Evolutionary conservation across 225 moss, liverwort and hornwort species (phyloP).

Genomic region (Pleurozium schreberi): DNA sequence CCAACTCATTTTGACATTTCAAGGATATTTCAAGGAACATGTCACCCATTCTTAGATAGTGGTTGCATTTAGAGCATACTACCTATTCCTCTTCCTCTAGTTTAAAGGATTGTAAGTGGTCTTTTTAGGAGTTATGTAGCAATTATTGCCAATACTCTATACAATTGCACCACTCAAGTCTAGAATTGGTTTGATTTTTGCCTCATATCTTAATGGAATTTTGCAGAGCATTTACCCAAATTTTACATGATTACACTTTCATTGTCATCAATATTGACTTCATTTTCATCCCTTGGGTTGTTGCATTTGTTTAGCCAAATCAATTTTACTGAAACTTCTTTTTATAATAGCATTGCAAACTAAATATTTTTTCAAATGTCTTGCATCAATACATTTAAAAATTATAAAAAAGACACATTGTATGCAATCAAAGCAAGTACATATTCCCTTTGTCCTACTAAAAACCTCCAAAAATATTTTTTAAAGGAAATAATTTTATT

Average conservation of each 20-base stretch:
- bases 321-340: neutral
- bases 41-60: too few species aligned
- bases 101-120: neutral
- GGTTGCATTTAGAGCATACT: too few species aligned
- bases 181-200: neutral
- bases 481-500: too few species aligned
- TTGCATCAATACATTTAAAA: accelerated
- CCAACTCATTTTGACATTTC: too few species aligned
- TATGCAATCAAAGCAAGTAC: neutral
- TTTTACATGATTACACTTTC: neutral
- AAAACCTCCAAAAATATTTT: too few species aligned
- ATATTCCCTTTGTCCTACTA: too few species aligned
- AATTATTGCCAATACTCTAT: neutral
- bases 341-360: neutral
- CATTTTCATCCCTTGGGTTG: neutral
- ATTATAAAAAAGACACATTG: neutral
- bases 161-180: accelerated
- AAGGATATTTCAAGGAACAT: too few species aligned
- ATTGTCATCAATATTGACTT: neutral
- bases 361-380: neutral
- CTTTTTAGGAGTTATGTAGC: neutral
- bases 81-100: neutral
- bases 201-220: neutral
- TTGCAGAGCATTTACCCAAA: neutral
- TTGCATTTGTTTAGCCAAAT: neutral